Conservation (phyloP, 805 yeast species). For the Wickerhamia fluorescens region DNA sequence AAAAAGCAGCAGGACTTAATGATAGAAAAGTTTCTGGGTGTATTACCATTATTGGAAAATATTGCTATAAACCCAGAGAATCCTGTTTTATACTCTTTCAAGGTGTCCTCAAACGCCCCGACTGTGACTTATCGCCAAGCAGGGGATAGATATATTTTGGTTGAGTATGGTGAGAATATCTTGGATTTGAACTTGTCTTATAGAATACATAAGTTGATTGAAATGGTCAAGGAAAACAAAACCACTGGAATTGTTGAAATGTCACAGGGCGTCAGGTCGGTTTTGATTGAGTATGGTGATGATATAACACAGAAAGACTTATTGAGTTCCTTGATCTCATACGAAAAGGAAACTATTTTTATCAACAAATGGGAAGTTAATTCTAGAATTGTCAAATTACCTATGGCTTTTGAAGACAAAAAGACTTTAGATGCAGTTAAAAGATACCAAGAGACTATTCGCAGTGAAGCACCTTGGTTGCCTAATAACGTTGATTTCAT, state of each 20-base stretch:
- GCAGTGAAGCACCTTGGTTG: constrained; percentile 93
- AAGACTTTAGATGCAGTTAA: constrained; percentile 84
- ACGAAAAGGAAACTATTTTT: constrained; percentile 68
- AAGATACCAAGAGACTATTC: constrained; percentile 88
- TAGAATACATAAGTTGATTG: constrained; percentile 77
- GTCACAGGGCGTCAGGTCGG: constrained; percentile 97
- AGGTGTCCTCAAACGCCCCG: constrained; percentile 50
- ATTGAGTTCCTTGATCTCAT: constrained; percentile 57
- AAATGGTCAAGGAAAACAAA: constrained; percentile 55
- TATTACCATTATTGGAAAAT: constrained; percentile 25
- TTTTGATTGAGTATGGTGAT: constrained; percentile 78
- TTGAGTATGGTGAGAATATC: constrained; percentile 86
- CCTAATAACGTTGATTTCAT: constrained; percentile 96
- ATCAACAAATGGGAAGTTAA: constrained; percentile 80
- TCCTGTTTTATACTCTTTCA: constrained; percentile 59
- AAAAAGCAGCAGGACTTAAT: constrained; percentile 53
- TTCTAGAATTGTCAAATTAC: constrained; percentile 76
- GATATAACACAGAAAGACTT: constrained; percentile 55
- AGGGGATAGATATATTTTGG: constrained; percentile 87
- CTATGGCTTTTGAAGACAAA: constrained; percentile 95
- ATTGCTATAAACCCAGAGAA: constrained; percentile 38
- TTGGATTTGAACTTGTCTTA: constrained; percentile 82
- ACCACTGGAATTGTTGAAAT: constrained; percentile 85
- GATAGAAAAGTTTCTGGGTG: constrained; percentile 41
- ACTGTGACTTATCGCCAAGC: constrained; percentile 87